Base-by-base conservation (phyloP, 2,329 filamentous ascomycete species). In the Lachnellula arida region DNA sequence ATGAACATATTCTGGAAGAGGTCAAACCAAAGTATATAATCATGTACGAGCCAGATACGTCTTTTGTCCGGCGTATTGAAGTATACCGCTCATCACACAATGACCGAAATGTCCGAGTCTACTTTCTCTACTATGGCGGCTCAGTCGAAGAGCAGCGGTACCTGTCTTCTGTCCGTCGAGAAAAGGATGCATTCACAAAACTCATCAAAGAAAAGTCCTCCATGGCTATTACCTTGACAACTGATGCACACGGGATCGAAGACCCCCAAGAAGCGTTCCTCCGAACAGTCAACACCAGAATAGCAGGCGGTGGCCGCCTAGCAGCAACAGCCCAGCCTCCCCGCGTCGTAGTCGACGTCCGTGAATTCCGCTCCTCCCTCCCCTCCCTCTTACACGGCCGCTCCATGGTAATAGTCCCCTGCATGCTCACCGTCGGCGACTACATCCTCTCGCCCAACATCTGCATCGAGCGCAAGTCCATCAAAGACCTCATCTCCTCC, bases 141-240 rank as follows among this genome's bases (percentile, higher is more conserved):
- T 97, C 91, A 1, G 92, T 97, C 1, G 93, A 99, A 73, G 94
- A 99, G 71, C 93, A 97, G 71, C 85, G 89, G 23, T 97, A 97
- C 68, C 81, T 97, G 2, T 90, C 90, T 22, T 84, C 87, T 0
- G 91, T 97, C 2, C 84, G 94, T n/a, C 83, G 91, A 56, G 94
- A 99, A 70, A 99, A 99, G 71, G 94, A 99, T 70, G 86, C 92
- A 1, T 99, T 99, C 67, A 96, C 93, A 2, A 91, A 88, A 60
- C 80, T 97, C 32, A 97, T 99, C 76, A 91, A 91, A 64, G 94
- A 99, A 75, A 89, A 93, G 58, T 90, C 91, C 63, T 86, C 84
- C 70, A 97, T 99, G 94, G 89, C 92, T 0, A 72, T 97, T 49
- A 93, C 92, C 37, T 81, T 97, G 71, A 91, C 86, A 1, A 81